Evolutionary conservation across 2,329 filamentous ascomycete species (phyloP), one percentile per base, ranked within the genome.

Genomic region (Dendrostoma leiphaemia): DNA sequence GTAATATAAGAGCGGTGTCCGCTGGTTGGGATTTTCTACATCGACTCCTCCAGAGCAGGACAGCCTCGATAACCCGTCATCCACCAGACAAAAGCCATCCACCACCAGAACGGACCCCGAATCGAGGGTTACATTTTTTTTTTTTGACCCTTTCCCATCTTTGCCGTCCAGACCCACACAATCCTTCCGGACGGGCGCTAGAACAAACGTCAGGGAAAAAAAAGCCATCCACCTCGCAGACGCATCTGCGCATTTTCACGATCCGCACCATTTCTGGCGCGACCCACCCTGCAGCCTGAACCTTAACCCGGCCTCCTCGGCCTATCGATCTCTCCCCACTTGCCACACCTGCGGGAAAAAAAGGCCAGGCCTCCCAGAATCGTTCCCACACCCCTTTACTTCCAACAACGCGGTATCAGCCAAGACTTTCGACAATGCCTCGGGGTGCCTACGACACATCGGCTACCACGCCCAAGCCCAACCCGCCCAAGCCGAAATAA

Each of bases 401-500:
- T 49, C 9, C 21, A 38, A 4, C 38, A 24, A 4, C 21, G 12
- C 6, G 15, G 6, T 12, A 9, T 24, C 21, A 13, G 31, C 44
- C 26, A 26, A 32, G 32, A 4, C 23, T 19, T 31, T 31, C 26
- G 45, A 57, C 24, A 4, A 57, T 57, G 55, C 52, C 55, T 51
- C 55, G 52, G 15, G 55, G 55, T 44, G 55, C 55, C 43, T 57
- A 57, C 44, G 55, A 57, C 52, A 53, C 54, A 5, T 57, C 55
- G 19, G 52, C 55, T 12, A 57, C 55, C 51, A 57, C 54, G 41
- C 53, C 53, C 35, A 53, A 53, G 47, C 45, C 51, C 43, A 53
- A 53, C 52, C 53, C 53, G 26, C 55, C 55, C 31, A 57, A 57
- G 51, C 55, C 55, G 31, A 57, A 57, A 52, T 57, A 57, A 57